Evolutionary conservation across 2,329 filamentous ascomycete genomes (phyloP), one percentile per base, ranked within the genome.

Genomic region (Cladophialophora psammophila): DNA sequence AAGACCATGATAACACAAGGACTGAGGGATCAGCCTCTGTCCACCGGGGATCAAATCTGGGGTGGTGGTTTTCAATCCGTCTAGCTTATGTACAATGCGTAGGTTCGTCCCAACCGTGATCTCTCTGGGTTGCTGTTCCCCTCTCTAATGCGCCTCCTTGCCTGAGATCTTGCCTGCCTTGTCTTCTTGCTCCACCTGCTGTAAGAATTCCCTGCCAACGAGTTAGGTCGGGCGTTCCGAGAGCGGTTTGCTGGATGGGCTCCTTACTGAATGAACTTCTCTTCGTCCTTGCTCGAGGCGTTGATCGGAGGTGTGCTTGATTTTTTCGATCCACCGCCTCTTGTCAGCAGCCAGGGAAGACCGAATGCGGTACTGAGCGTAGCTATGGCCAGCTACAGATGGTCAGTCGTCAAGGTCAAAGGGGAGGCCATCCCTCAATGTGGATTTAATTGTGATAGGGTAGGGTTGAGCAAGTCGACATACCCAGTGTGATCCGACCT

Each of bases 241-340:
- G 31, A 32, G 54, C n/a, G 53, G 26, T 15, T 10, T 10, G 54
- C 60, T 50, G 62, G 65, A 26, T 35, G 12, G n/a, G n/a, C 38
- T 60, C 35, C 63, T 66, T 85, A 90, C 88, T 88, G 85, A 76
- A 90, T 87, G 78, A 90, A 90, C 75, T 84, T 84, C 81, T 89
- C 88, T 81, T 90, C 88, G 73, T 89, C 87, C 79, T 88, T 88
- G 81, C 85, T 89, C 75, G 82, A 81, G 61, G 88, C 87, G 76
- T 88, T 87, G 80, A 89, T 87, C 50, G 87, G 85, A 63, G 88
- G 88, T 67, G 79, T 80, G 70, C 81, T 79, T 69, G 81, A 77
- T 72, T 81, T 78, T 76, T 84, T 82, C 72, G 80, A 78, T 63
- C 76, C 76, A 70, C 81, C 81, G 68, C 82, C 82, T 68, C 81